These are phyloP conservation scores for Pogostemon cablin DNA, from an alignment of 257 asterid genomes.

Conservation along the genomic window DNA sequence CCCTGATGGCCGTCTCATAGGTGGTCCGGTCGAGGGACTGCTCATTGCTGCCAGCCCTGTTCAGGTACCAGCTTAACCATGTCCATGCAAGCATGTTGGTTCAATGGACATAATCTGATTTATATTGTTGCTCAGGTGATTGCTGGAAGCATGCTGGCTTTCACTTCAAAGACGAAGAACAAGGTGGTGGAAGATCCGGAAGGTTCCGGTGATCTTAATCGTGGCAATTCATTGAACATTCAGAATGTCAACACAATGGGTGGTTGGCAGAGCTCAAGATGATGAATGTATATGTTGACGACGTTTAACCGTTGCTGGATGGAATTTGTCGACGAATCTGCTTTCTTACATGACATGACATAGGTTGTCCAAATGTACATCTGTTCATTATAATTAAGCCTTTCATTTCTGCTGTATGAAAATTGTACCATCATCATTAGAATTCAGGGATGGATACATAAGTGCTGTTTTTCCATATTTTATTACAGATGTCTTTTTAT, in stretches of 20 bases:
- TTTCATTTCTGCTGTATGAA: slow-evolving; percentile 12
- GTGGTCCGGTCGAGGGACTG: slow-evolving; percentile 82
- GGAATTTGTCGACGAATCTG: slow-evolving; percentile 35
- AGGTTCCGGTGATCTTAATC: slow-evolving; percentile 46
- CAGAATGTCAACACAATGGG: slow-evolving; percentile 57
- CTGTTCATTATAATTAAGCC: slow-evolving; percentile 18
- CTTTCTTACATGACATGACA: slow-evolving; percentile 40
- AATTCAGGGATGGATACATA: not conserved
- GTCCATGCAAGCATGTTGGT: no score
- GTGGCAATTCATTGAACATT: slow-evolving; percentile 38
- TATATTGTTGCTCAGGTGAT: slow-evolving; percentile 50
- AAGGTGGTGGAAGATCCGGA: slow-evolving; percentile 47
- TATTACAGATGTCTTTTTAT: no score
- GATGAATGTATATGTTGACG: slow-evolving; percentile 45
- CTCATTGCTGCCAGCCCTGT: slow-evolving; percentile 84
- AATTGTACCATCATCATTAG: not conserved
- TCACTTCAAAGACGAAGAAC: slow-evolving; percentile 52
- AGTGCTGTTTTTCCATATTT: no score
- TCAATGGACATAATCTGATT: no score
- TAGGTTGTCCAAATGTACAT: slow-evolving; percentile 45
- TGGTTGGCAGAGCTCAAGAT: slow-evolving; percentile 56
- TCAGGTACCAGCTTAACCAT: slow-evolving; percentile 54
- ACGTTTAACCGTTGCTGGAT: slow-evolving; percentile 52
- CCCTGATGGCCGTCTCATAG: slow-evolving; percentile 84
- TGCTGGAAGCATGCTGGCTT: slow-evolving; percentile 62